Evolutionary conservation across 1,139 yeast genomes (phyloP).

Genomic region (Lodderomyces pseudojiufengensis): DNA sequence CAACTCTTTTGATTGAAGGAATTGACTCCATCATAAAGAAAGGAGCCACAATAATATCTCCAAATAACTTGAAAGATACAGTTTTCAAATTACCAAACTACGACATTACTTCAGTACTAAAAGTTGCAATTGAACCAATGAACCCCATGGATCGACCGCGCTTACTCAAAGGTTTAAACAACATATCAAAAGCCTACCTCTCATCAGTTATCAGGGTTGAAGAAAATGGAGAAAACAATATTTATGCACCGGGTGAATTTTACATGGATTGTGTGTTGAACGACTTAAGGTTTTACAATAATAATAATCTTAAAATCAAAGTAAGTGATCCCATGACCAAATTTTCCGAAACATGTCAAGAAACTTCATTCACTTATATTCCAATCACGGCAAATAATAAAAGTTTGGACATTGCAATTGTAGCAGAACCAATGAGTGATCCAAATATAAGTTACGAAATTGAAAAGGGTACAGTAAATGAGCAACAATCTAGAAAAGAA

Average conservation of each 20-base stretch:
- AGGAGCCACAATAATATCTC: constrained; percentile 46
- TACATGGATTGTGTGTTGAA: constrained; percentile 81
- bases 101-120: constrained; percentile 59
- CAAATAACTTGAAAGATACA: constrained; percentile 1
- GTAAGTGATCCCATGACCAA: constrained; percentile 82
- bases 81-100: constrained; percentile 43
- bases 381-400: constrained; percentile 52
- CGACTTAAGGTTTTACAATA: constrained; percentile 62
- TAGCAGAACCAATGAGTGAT: constrained; percentile 72
- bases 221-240: constrained; percentile 83
- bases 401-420: constrained; percentile 58
- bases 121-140: constrained; percentile 79
- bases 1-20: constrained; percentile 65
- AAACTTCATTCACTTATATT: constrained; percentile 65
- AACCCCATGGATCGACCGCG: constrained; percentile 76
- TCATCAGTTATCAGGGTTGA: constrained; percentile 69
- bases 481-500: constrained; percentile 28
- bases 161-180: constrained; percentile 64
- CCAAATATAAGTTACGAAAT: constrained; percentile 52
- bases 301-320: constrained; percentile 64
- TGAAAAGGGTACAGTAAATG: constrained; percentile 45
- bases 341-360: constrained; percentile 74
- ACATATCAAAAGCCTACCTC: constrained; percentile 59
- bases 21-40: constrained; percentile 53
- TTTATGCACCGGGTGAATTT: constrained; percentile 83